phyloP scores from a whole-genome alignment of 306 rosid species.

The Lagenaria siceraria region DNA sequence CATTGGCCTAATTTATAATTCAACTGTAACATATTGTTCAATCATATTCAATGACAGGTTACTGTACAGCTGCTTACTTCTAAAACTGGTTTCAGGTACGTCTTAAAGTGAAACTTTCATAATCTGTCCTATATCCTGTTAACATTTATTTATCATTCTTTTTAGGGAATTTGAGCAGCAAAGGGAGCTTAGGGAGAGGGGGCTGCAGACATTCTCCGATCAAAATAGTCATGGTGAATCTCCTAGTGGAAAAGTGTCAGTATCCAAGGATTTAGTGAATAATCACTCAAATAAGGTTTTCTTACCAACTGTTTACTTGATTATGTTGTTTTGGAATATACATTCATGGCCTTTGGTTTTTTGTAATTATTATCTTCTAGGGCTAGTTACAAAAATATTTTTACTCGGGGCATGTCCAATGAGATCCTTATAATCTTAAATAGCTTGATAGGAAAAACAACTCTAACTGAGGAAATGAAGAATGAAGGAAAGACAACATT shows the following conservation, averaged over 20 bases:
- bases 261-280: slow-evolving; percentile 47
- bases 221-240: slow-evolving; percentile 53
- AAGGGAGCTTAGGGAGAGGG: slow-evolving; percentile 94
- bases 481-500: neutral
- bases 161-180: slow-evolving; percentile 98
- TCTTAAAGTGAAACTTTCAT: slow-evolving; percentile 18
- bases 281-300: slow-evolving; percentile 64
- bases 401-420: neutral
- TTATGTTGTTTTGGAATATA: neutral
- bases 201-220: slow-evolving; percentile 67
- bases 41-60: slow-evolving; percentile 63
- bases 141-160: slow-evolving; percentile 21
- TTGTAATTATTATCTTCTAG: neutral
- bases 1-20: neutral
- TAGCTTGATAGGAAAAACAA: neutral
- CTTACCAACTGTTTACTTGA: neutral
- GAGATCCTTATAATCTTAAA: neutral
- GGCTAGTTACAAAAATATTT: neutral
- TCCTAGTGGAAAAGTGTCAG: slow-evolving; percentile 45
- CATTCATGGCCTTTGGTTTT: neutral
- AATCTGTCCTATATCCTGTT: slow-evolving; percentile 15
- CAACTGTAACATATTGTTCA: slow-evolving; percentile 6
- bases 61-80: slow-evolving; percentile 97
- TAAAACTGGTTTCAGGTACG: slow-evolving; percentile 97
- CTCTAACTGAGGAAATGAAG: neutral